These are phyloP conservation scores for Cordyceps cateniannulata DNA, from an alignment of 2,329 filamentous ascomycete genomes.

Conservation along the genomic window DNA sequence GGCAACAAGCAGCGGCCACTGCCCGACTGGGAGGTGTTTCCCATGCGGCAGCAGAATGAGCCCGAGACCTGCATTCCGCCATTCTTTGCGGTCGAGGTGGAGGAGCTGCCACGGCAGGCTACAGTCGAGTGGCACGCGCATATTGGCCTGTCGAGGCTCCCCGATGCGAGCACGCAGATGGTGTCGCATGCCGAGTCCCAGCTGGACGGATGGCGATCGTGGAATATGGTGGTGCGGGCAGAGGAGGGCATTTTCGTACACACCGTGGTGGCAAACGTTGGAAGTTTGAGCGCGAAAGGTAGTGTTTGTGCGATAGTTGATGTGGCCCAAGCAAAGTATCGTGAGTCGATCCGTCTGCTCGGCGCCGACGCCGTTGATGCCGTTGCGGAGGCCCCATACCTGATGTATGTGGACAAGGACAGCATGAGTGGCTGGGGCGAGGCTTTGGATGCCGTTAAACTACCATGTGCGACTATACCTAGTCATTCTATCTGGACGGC, in stretches of 20 bases:
- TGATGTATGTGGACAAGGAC: constrained; percentile 22
- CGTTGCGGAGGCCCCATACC: constrained; percentile 20
- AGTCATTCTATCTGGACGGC: constrained; percentile 11
- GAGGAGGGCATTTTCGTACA: constrained; percentile 22
- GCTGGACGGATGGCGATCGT: constrained; percentile 22
- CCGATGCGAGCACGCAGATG: constrained; percentile 23
- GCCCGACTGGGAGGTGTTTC: constrained; percentile 45
- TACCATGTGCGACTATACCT: constrained; percentile 18
- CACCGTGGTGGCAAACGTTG: constrained; percentile 21
- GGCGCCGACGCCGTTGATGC: constrained; percentile 4
- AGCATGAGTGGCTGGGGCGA: constrained; percentile 15
- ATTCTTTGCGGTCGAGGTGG: constrained; percentile 69
- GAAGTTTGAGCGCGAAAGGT: background rate
- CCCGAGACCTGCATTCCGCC: constrained; percentile 45
- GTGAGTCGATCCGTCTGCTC: background rate
- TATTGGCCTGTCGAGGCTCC: constrained; percentile 43
- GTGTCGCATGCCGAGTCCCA: constrained; percentile 15
- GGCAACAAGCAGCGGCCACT: constrained; percentile 26
- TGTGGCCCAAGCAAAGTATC: constrained; percentile 13
- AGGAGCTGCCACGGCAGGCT: constrained; percentile 66
- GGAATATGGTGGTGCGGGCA: constrained; percentile 21
- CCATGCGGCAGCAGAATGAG: constrained; percentile 30
- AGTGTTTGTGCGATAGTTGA: constrained; percentile 15
- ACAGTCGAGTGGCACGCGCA: constrained; percentile 79
- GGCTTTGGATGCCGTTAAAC: background rate